These are phyloP conservation scores for Capsicum rhomboideum DNA, from an alignment of 257 asterid species.

Conservation along the genomic window DNA sequence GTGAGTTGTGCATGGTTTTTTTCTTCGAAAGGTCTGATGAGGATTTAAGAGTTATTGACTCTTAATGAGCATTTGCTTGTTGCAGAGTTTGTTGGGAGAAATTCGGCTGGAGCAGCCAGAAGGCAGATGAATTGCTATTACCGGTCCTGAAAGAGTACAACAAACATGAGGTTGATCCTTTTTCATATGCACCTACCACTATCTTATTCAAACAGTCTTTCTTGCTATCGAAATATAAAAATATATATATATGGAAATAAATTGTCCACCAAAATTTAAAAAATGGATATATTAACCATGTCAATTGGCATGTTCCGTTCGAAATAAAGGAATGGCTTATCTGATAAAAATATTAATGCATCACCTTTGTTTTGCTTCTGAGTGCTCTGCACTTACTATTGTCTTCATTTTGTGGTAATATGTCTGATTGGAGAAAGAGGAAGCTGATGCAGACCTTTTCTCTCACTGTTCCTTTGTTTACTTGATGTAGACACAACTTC, in stretches of 20 bases:
- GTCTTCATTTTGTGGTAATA: not conserved
- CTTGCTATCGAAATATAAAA: not conserved
- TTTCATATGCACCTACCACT: not conserved
- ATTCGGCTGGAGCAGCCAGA: constrained; percentile 71
- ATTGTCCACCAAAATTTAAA: not conserved
- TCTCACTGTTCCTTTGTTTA: not conserved
- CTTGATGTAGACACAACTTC: constrained; percentile 71
- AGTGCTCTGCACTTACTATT: not conserved
- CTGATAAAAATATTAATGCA: not conserved
- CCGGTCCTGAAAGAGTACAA: constrained; percentile 86
- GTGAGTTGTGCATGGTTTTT: constrained; percentile 33
- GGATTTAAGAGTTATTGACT: not conserved
- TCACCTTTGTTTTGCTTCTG: not conserved
- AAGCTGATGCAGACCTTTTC: constrained; percentile 5
- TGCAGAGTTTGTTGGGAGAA: constrained; percentile 91
- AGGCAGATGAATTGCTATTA: constrained; percentile 75
- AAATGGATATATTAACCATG: not conserved
- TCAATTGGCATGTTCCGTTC: not conserved
- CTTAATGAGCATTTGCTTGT: not conserved
- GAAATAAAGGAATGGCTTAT: not conserved
- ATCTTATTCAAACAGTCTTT: not conserved
- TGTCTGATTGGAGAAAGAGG: constrained; percentile 2
- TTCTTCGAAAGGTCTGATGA: not conserved
- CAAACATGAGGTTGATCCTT: constrained; percentile 70
- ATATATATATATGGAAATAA: not conserved